Conservation (phyloP, 495 filamentous ascomycete genomes). For the Hyaloscypha bicolor region DNA sequence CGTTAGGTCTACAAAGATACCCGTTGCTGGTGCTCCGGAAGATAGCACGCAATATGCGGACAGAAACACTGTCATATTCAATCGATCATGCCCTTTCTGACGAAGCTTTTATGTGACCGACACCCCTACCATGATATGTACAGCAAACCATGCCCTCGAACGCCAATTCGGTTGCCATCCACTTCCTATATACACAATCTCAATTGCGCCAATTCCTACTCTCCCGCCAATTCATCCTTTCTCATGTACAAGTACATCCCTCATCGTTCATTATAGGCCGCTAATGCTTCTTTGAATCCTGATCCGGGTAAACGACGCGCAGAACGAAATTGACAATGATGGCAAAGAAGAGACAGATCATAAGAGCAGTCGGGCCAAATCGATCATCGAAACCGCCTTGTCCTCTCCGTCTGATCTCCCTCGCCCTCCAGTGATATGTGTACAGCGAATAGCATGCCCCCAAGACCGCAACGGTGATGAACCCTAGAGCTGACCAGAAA, state of each 20-base stretch:
- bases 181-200: slow-evolving; percentile 6
- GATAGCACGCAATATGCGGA: neutral
- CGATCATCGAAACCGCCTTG: slow-evolving; percentile 96
- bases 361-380: slow-evolving; percentile 87
- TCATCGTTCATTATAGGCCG: neutral
- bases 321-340: slow-evolving; percentile 94
- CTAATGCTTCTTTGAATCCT: neutral
- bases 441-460: slow-evolving; percentile 94
- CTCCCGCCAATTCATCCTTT: neutral
- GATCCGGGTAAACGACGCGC: slow-evolving; percentile 38
- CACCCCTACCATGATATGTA: neutral
- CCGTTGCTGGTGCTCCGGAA: neutral
- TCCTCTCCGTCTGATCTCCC: slow-evolving; percentile 85
- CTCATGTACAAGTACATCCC: slow-evolving; percentile 8
- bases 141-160: neutral
- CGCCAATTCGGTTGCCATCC: neutral
- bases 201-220: neutral
- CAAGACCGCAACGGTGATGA: slow-evolving; percentile 92
- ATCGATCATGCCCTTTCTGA: neutral
- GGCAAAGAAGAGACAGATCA: slow-evolving; percentile 79
- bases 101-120: neutral
- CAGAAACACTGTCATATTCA: neutral
- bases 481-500: slow-evolving; percentile 87
- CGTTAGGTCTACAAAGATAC: slow-evolving; percentile 4
- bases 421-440: slow-evolving; percentile 96